These are phyloP conservation scores for Asclepias syriaca DNA, from an alignment of 257 asterid genomes.

Conservation along the genomic window DNA sequence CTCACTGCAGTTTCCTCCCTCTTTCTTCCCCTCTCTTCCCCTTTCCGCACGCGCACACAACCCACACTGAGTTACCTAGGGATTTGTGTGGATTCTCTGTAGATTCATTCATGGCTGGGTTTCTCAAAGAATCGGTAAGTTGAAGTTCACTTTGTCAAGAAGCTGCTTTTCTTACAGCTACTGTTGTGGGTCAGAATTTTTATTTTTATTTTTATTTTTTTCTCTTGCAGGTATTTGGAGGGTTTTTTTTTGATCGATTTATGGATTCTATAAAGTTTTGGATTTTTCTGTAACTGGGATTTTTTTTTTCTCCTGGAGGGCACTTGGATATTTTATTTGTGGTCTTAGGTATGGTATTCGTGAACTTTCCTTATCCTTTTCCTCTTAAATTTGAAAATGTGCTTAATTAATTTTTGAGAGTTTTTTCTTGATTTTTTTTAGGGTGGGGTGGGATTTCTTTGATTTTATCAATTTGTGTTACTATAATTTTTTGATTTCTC, in stretches of 20 bases:
- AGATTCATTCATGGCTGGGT: slow-evolving; percentile 1
- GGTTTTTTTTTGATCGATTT: slow-evolving; percentile 7
- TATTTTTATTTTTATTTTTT: background rate
- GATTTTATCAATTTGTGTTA: background rate
- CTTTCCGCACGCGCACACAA: background rate
- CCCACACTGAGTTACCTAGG: background rate
- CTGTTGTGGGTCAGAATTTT: background rate
- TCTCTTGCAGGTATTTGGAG: background rate
- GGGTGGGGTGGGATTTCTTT: background rate
- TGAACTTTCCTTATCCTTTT: background rate
- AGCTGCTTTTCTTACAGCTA: background rate
- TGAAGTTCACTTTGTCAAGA: background rate
- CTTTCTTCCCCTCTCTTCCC: background rate
- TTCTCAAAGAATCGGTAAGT: slow-evolving; percentile 8
- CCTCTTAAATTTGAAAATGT: background rate
- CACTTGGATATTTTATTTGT: background rate
- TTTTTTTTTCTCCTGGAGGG: background rate
- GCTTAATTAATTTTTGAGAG: background rate
- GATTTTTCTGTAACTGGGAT: background rate
- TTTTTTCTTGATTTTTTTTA: background rate
- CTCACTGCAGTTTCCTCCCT: slow-evolving; percentile 25
- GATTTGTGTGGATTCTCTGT: background rate
- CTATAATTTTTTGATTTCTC: background rate
- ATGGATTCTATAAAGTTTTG: background rate
- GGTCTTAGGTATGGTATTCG: background rate